phyloP scores from a whole-genome alignment of 345 rosid genomes.

The Syzygium aromaticum region DNA sequence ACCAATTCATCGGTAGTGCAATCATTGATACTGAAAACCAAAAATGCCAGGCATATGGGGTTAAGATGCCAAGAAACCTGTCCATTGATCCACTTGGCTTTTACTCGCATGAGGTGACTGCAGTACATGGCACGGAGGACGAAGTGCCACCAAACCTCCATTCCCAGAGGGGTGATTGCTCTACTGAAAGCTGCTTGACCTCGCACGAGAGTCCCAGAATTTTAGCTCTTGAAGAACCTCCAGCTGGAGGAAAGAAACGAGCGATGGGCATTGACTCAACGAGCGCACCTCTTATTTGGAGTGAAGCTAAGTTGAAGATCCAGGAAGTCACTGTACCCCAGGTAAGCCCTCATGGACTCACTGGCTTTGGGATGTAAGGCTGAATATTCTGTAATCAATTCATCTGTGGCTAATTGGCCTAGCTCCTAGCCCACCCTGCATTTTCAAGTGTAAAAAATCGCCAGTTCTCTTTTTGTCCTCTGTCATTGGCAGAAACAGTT shows the following conservation, averaged over 20 bases:
- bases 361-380: conserved; percentile 30
- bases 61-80: conserved; percentile 18
- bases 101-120: conserved; percentile 3
- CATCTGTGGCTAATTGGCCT: not conserved
- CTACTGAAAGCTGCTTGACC: conserved; percentile 65
- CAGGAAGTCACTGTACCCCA: conserved; percentile 15
- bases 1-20: conserved; percentile 41
- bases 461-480: not conserved
- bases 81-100: conserved; percentile 33
- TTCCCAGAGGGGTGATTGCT: conserved; percentile 50
- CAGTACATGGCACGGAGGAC: conserved; percentile 18
- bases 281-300: conserved; percentile 33
- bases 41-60: conserved; percentile 16
- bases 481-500: not conserved
- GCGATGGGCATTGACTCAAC: conserved; percentile 22
- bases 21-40: conserved; percentile 14
- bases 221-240: conserved; percentile 32
- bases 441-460: conserved; percentile 16
- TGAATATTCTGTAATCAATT: not conserved
- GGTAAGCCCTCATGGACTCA: conserved; percentile 21
- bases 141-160: conserved; percentile 26
- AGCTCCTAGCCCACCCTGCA: not conserved
- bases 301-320: conserved; percentile 19
- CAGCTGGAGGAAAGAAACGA: conserved; percentile 34
- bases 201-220: conserved; percentile 50